Conservation (phyloP, 768 basidiomycete genomes). For the Lactarius hengduanensis region DNA sequence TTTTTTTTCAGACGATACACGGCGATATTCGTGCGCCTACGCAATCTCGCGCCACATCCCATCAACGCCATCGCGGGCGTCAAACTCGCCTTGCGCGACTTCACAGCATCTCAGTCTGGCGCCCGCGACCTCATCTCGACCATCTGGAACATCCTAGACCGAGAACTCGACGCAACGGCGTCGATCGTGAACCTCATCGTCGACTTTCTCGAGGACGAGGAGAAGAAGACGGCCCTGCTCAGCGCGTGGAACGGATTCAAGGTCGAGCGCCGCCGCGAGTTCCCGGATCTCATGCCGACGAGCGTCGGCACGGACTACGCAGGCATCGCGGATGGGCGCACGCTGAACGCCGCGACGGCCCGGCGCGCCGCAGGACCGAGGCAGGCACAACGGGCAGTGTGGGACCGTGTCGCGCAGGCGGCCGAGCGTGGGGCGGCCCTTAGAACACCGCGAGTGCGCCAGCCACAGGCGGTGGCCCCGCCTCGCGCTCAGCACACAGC, state of each 20-base stretch:
- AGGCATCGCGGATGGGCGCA: constrained; percentile 76
- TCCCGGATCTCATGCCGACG: constrained; percentile 70
- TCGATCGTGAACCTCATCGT: constrained; percentile 71
- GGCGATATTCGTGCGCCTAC: constrained; percentile 62
- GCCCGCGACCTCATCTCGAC: constrained; percentile 86
- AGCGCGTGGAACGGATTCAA: constrained; percentile 81
- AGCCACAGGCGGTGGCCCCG: constrained; percentile 31
- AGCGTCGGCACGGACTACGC: constrained; percentile 67
- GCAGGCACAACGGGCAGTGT: constrained; percentile 65
- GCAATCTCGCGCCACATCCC: constrained; percentile 55
- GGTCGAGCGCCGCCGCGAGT: constrained; percentile 84
- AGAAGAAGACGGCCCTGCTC: constrained; percentile 76
- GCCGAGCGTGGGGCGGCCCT: constrained; percentile 49
- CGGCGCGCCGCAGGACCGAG: constrained; percentile 45
- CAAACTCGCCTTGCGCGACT: constrained; percentile 76
- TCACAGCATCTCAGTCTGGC: constrained; percentile 69
- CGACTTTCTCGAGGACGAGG: constrained; percentile 77
- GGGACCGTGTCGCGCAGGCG: constrained; percentile 85
- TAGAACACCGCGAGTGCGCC: constrained; percentile 16
- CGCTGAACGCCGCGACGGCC: constrained; percentile 79
- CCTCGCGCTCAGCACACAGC: constrained; percentile 34
- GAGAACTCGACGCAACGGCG: constrained; percentile 68
- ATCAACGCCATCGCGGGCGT: constrained; percentile 58
- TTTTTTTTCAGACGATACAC: constrained; percentile 55
- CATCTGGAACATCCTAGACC: constrained; percentile 75